Evolutionary conservation across 1,139 yeast species (phyloP), one percentile per base, ranked within the genome.

Genomic region (Geotrichum histeridarum): DNA sequence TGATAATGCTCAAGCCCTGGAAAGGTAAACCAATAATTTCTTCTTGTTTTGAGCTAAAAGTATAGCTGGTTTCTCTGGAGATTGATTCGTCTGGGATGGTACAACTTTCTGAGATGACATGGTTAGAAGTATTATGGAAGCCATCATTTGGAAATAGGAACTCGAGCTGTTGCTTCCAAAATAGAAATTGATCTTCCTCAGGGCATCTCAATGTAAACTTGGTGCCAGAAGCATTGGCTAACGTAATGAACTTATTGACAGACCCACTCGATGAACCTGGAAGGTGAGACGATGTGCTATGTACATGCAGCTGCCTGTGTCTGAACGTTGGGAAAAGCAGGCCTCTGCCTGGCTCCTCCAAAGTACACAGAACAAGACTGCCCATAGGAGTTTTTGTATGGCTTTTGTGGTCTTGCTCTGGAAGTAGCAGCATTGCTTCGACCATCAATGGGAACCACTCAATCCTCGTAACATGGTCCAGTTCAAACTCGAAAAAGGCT

Each of bases 281-380:
- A 17, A 37, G 15, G 17, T n/a, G 39, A 12, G 31, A 37, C 11
- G 51, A 42, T 15, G 33, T 14, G 33, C 36, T 15, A n/a, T 31
- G 58, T 54, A 50, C 65, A 51, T n/a, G 35, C n/a, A 73, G 59
- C 44, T 72, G 73, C 18, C 67, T 67, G 4, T 57, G 54, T 33
- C 70, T 64, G 42, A 73, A 62, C 4, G 70, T 62, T n/a, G 71
- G 70, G 57, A 73, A 73, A 44, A 73, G 53, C 42, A 73, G 59
- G 1, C 69, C 64, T 46, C 72, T 61, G 5, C 73, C 73, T 4
- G 72, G 61, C 42, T 67, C 61, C 49, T 69, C 69, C 17, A 71
- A 59, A 31, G 67, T 63, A 56, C 74, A 72, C 18, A 73, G 58
- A 1, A 72, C 75, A 17, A 73, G 57, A 30, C 53, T 45, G 18